phyloP scores from a whole-genome alignment of 225 moss, liverwort and hornwort genomes.

The Bryum argenteum region DNA sequence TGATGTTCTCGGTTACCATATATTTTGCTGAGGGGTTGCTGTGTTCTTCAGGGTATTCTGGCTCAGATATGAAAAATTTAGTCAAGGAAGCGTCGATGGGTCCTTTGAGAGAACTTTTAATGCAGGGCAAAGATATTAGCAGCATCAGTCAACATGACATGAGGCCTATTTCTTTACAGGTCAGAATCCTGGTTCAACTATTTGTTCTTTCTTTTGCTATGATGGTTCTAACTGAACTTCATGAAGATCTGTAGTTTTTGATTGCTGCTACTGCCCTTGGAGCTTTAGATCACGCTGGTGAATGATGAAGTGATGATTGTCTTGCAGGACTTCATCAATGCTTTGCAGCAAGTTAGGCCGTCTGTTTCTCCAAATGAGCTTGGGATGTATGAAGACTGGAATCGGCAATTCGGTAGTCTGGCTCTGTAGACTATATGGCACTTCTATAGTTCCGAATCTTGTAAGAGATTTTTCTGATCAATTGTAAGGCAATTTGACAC shows the following conservation, averaged over 20 bases:
- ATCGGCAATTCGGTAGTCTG: conserved; percentile 86
- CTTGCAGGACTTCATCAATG: conserved; percentile 84
- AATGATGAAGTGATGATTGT: conserved; percentile 13
- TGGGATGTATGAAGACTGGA: conserved; percentile 94
- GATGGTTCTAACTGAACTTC: conserved; percentile 11
- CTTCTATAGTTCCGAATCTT: conserved; percentile 18
- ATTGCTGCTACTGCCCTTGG: conserved; percentile 14
- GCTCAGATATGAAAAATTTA: conserved; percentile 98
- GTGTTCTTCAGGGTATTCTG: conserved; percentile 81
- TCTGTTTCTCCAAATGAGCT: conserved; percentile 92
- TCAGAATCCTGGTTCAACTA: conserved; percentile 20
- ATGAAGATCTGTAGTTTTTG: neutral
- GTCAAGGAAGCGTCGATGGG: conserved; percentile 99
- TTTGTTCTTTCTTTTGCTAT: conserved; percentile 8
- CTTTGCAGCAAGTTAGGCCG: conserved; percentile 90
- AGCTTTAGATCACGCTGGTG: conserved; percentile 10
- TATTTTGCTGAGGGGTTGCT: conserved; percentile 27
- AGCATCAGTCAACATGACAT: conserved; percentile 81
- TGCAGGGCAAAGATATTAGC: conserved; percentile 82
- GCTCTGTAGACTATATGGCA: conserved; percentile 42
- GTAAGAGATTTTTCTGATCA: conserved; percentile 35
- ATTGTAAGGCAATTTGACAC: conserved; percentile 28
- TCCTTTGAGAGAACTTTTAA: conserved; percentile 86
- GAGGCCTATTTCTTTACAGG: conserved; percentile 89
- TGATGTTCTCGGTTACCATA: conserved; percentile 4